Conservation (phyloP, 371 early-diverging fungal genomes). For the Mortierella sp. region DNA sequence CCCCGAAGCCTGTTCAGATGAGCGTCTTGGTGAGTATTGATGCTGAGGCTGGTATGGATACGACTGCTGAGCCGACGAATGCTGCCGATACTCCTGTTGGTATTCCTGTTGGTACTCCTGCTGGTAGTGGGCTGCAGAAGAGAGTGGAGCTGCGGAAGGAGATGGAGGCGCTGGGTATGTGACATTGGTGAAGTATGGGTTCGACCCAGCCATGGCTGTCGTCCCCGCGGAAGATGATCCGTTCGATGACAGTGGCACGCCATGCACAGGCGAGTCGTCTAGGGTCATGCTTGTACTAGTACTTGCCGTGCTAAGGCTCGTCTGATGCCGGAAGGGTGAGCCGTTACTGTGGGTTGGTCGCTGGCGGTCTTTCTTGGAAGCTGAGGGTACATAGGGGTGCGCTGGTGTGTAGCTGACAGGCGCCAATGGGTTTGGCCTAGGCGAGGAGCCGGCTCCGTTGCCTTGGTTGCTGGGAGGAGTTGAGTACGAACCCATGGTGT, state of each 20-base stretch:
- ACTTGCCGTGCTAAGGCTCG: slow-evolving; percentile 10
- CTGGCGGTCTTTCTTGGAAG: slow-evolving; percentile 22
- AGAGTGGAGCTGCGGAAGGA: neutral
- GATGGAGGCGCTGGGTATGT: slow-evolving; percentile 1
- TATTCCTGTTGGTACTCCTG: slow-evolving; percentile 17
- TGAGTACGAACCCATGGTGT: slow-evolving; percentile 36
- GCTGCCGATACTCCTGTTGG: slow-evolving; percentile 10
- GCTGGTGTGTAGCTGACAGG: slow-evolving; percentile 44
- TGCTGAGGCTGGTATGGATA: slow-evolving; percentile 11
- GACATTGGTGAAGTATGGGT: slow-evolving; percentile 1
- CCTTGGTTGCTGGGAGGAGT: slow-evolving; percentile 22
- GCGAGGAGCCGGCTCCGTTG: slow-evolving; percentile 6
- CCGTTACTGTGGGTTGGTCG: slow-evolving; percentile 9
- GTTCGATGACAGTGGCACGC: neutral
- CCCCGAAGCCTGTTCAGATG: slow-evolving; percentile 28
- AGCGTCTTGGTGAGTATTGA: slow-evolving; percentile 19
- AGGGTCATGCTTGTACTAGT: slow-evolving; percentile 11
- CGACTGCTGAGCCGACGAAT: neutral
- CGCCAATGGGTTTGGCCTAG: slow-evolving; percentile 31
- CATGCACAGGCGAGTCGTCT: slow-evolving; percentile 5
- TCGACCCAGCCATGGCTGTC: neutral
- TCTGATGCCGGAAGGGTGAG: slow-evolving; percentile 17
- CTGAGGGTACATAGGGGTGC: slow-evolving; percentile 40
- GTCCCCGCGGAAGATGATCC: slow-evolving; percentile 18
- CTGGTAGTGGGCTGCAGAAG: neutral